Base-by-base conservation (phyloP, 257 asterid species). In the Osmanthus fragrans region DNA sequence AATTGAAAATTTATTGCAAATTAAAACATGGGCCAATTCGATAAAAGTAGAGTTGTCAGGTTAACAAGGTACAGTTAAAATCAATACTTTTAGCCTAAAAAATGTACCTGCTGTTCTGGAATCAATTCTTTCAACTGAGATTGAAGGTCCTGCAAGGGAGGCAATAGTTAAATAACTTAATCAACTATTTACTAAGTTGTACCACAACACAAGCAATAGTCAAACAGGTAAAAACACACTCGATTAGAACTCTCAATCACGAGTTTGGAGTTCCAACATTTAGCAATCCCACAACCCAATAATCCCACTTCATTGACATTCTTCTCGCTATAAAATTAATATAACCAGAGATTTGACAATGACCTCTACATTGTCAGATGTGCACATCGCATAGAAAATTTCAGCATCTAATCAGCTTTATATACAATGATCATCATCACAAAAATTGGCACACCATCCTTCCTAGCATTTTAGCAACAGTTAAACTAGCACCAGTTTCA, bases 81-180 rank as follows among this genome's bases (percentile, higher is more conserved):
- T 30, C 42, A 16, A 69, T 68, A 51, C 30, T 51, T 16, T 54
- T 12, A 27, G 12, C 45, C 40, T 63, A 27, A 56, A 29, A 78
- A 70, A 78, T 8, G 76, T 84, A 92, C 97, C 95, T 91, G 96
- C 71, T 91, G 95, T 76, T 91, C 92, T 51, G 97, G 97, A 86
- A 92, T 92, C 89, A 92, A 87, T 79, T 92, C 97, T 86, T 84
- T 87, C 81, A 92, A 84, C 87, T 92, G 92, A 79, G 96, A 90
- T 36, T 82, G 93, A 37, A 92, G 91, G 84, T 92, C 97, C 97
- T 92, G 74, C 32, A 47, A 23, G 71, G 23, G 64, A 70, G 40
- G 34, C 77, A 80, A 75, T 4, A 33, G 56, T 63, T 10, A 23
- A 8, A 63, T 63, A 63, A 27, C 7, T 16, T 9, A 73, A 32